A percentile compares a stretch with the other conserved stretches of the same genome.
phyloP scores from a whole-genome alignment of 1,284 basidiomycete genomes.

The Sporisorium scitamineum region DNA sequence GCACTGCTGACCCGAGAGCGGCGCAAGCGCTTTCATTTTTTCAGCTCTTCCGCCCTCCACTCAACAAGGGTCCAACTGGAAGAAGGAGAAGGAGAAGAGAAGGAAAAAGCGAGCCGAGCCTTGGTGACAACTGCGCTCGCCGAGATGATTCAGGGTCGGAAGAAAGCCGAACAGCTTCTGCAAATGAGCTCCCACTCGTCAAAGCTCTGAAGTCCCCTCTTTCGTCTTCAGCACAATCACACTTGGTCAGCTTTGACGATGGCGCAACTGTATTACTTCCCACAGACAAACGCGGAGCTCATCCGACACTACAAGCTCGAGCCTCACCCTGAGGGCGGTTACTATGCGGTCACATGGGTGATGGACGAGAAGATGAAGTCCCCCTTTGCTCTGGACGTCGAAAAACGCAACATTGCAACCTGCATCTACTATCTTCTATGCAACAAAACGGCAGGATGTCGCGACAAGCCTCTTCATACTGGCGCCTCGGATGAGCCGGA shows the following conservation, averaged over 20 bases:
- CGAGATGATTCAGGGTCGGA: slow-evolving; percentile 1
- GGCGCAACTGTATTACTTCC: slow-evolving; percentile 33
- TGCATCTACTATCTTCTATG: slow-evolving; percentile 55
- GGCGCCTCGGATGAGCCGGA: slow-evolving; percentile 21
- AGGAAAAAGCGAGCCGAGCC: no score
- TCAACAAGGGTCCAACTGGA: neutral
- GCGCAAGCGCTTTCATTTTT: neutral
- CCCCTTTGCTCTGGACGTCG: slow-evolving; percentile 41
- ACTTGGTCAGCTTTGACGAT: neutral
- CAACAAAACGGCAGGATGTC: slow-evolving; percentile 29
- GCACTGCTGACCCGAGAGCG: slow-evolving; percentile 5
- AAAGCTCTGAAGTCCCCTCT: neutral
- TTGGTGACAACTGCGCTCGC: no score
- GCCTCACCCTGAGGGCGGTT: slow-evolving; percentile 53
- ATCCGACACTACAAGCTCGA: slow-evolving; percentile 44
- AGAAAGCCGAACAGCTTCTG: slow-evolving; percentile 7
- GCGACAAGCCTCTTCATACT: slow-evolving; percentile 11
- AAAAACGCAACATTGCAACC: slow-evolving; percentile 35
- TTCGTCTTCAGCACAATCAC: neutral
- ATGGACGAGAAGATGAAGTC: slow-evolving; percentile 31
- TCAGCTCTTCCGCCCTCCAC: neutral
- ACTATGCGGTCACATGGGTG: slow-evolving; percentile 44
- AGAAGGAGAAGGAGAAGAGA: neutral
- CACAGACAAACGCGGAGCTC: slow-evolving; percentile 46
- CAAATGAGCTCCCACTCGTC: neutral